phyloP scores from a whole-genome alignment of 2,329 filamentous ascomycete species.

The Samsoniella hepiali region DNA sequence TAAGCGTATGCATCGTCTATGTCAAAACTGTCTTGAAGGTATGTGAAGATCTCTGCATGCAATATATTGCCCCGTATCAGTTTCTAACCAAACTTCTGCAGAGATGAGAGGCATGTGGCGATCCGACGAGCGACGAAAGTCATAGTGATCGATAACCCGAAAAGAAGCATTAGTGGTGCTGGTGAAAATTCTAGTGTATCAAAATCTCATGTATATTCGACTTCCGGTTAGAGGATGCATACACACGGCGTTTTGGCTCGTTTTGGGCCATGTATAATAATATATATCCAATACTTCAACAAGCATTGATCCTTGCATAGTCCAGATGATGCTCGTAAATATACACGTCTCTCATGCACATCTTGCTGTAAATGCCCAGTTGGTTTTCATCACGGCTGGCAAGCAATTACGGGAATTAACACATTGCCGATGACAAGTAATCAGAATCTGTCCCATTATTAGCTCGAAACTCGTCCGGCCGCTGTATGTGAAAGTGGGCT shows the following conservation, averaged over 20 bases:
- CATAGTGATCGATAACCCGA: background rate
- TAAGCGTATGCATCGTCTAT: conserved; percentile 87
- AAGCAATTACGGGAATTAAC: no score
- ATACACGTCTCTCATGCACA: background rate
- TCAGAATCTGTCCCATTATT: no score
- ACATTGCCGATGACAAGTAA: no score
- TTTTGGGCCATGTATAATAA: conserved; percentile 31
- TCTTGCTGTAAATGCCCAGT: no score
- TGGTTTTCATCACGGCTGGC: no score
- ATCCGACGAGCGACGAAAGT: conserved; percentile 15
- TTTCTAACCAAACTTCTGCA: conserved; percentile 25
- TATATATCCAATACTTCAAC: background rate
- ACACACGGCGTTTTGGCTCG: conserved; percentile 33
- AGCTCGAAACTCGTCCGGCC: background rate
- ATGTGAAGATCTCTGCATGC: conserved; percentile 35
- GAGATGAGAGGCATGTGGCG: conserved; percentile 47
- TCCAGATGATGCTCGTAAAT: background rate
- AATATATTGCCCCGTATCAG: no score
- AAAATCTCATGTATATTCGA: conserved; percentile 31
- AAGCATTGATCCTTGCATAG: background rate
- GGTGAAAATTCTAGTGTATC: conserved; percentile 23
- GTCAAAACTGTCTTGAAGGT: conserved; percentile 83
- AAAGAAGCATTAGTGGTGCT: conserved; percentile 7
- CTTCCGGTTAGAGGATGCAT: conserved; percentile 30
- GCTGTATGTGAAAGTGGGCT: conserved; percentile 6